Base-by-base conservation (phyloP, 2,329 filamentous ascomycete species). In the Aspergillus fijiensis region DNA sequence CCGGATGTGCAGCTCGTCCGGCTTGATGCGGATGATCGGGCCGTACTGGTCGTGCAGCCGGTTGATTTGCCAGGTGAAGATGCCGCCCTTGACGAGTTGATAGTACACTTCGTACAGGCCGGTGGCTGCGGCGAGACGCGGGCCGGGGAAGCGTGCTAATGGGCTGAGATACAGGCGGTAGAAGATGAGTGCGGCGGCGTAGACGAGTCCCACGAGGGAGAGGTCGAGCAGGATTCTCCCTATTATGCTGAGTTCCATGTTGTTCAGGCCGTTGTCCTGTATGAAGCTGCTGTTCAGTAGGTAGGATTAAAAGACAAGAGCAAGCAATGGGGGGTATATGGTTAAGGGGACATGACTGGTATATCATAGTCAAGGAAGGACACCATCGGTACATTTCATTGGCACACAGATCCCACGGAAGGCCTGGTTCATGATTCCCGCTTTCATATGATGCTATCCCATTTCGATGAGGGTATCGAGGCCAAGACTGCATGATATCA, bases 81-180 rank as follows among this genome's bases (percentile, higher is more conserved):
- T 19, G 29, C 60, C 45, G 12, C n/a, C 19, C 4, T 56, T 31
- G 14, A 45, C 23, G 5, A 61, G 29, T 27, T 61, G 52, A 19
- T 59, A 59, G 53, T 59, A 62, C 49, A 50, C 50, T 23, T 54
- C 60, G 21, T 45, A 57, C 5, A 57, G 27, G 25, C 39, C 59
- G 12, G 49, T 52, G 4, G 39, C 21, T n/a, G 42, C 56, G 9
- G 50, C 53, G 3, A 59, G 49, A 5, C 10, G 25, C 21, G 53
- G 57, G 25, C 60, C 60, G 4, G 49, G 45, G 39, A 57, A 29
- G 45, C 49, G 53, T 7, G 31, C 52, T 4, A 45, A 52, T 1
- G 35, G 35, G 19, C 49, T 49, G 14, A 54, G 50, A 42, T 4
- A 33, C 2, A 59, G n/a, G 12, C 60, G 39, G 27, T 57, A 61